Evolutionary conservation across 75 land plant species (phyloP), one percentile per base, ranked within the genome.

Genomic region (Selaginella tamariscina): DNA sequence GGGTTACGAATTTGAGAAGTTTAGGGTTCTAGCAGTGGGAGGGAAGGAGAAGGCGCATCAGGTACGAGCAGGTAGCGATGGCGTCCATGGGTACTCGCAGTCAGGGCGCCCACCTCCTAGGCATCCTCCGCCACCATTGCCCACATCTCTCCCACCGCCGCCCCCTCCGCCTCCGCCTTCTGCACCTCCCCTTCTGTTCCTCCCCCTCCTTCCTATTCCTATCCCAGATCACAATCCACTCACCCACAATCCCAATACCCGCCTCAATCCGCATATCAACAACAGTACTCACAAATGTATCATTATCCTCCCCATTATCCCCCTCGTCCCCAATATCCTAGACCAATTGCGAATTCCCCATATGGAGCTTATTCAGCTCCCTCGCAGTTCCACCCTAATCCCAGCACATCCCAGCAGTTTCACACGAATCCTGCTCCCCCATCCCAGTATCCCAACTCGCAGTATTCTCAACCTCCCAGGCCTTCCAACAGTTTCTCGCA

Each of bases 151-250:
- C 0, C 74, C 55, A 18, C 56, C 74, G 15, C 73, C 55, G 56
- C 24, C 77, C 2, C 74, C 74, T 1, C 57, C 74, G 23, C 33
- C 33, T 21, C 64, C 65, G 8, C 75, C 74, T 29, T 49, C 74
- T 55, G 30, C 71, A 32, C 70, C 30, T 55, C 33, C 68, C 22
- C 60, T 30, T 30, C 29, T 26, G 21, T 8, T 9, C 21, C 63
- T 26, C 24, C 22, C 0, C 24, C 30, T 24, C 64, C 33, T 32
- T 32, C 49, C 49, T 2, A 2, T 55, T 55, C 27, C 71, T 65
- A 0, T 65, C n/a, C 64, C 1, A 64, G 55, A 18, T 54, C 64
- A 0, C 71, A 54, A 23, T 15, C 64, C 49, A 30, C 28, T 13
- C 21, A 11, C n/a, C 59, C 60, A 60, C 1, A 60, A n/a, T n/a